phyloP scores from a whole-genome alignment of 148 eudicot species.

The Fagopyrum esculentum region DNA sequence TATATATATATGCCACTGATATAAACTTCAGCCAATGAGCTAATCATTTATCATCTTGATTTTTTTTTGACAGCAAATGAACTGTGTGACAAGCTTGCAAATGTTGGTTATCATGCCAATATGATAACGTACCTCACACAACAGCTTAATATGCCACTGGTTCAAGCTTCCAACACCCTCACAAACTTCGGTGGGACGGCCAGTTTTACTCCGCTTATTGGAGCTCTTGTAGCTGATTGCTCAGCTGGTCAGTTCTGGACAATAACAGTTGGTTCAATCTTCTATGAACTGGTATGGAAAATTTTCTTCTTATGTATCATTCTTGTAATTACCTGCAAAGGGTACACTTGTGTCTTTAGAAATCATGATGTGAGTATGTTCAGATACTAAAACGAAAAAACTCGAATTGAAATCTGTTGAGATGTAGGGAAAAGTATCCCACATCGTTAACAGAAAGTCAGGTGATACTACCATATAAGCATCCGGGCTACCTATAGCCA shows the following conservation, averaged over 20 bases:
- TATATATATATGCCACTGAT: not conserved
- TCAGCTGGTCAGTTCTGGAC: constrained; percentile 81
- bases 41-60: not conserved
- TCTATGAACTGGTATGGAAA: constrained; percentile 52
- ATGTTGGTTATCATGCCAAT: constrained; percentile 63
- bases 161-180: constrained; percentile 69
- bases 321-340: not conserved
- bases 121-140: constrained; percentile 76
- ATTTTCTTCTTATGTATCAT: not conserved
- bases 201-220: constrained; percentile 68
- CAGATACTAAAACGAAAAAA: not conserved
- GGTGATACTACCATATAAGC: no score
- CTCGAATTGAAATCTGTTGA: not conserved
- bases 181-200: constrained; percentile 65
- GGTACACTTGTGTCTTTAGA: no score
- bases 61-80: constrained; percentile 52
- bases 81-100: constrained; percentile 71
- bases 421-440: no score
- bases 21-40: not conserved
- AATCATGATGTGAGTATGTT: no score
- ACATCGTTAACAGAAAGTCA: no score
- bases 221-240: constrained; percentile 76
- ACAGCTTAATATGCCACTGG: constrained; percentile 63
- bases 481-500: no score
- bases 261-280: constrained; percentile 50